Evolutionary conservation across 2,329 filamentous ascomycete genomes (phyloP).

Genomic region (Hymenoscyphus fraxineus): DNA sequence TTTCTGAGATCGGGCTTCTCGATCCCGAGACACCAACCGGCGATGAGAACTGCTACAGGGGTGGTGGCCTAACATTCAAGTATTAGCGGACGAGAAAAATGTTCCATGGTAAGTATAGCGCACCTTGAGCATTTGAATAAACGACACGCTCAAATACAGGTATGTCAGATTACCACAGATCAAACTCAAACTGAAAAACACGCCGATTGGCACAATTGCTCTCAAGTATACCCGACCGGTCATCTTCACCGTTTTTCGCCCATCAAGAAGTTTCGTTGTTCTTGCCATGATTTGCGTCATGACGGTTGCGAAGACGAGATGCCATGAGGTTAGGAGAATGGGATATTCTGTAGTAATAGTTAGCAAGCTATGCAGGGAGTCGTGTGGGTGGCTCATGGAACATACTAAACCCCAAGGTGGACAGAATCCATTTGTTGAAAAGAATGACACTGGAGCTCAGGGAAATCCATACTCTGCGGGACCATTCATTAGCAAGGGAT

Average conservation of each 20-base stretch:
- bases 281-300: conserved; percentile 93
- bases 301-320: conserved; percentile 85
- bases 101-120: not conserved
- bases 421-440: conserved; percentile 98
- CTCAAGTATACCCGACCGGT: conserved; percentile 88
- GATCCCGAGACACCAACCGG: conserved; percentile 83
- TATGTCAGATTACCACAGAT: conserved; percentile 97
- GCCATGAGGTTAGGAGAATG: conserved; percentile 91
- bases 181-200: conserved; percentile 93
- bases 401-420: conserved; percentile 79
- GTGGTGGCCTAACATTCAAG: conserved; percentile 69
- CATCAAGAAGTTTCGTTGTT: conserved; percentile 85
- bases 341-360: conserved; percentile 53
- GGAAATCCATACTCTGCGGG: conserved; percentile 77
- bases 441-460: conserved; percentile 93
- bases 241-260: conserved; percentile 96
- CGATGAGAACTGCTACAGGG: conserved; percentile 85
- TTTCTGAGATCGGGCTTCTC: conserved; percentile 75
- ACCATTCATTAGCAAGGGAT: conserved; percentile 16
- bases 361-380: conserved; percentile 25
- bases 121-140: conserved; percentile 99
- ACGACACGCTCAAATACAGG: conserved; percentile 89
- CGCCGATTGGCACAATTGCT: conserved; percentile 88
- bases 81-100: not conserved
- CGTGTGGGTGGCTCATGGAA: conserved; percentile 16